Base-by-base conservation (phyloP, 805 yeast genomes). In the Spathaspora gorwiae region DNA sequence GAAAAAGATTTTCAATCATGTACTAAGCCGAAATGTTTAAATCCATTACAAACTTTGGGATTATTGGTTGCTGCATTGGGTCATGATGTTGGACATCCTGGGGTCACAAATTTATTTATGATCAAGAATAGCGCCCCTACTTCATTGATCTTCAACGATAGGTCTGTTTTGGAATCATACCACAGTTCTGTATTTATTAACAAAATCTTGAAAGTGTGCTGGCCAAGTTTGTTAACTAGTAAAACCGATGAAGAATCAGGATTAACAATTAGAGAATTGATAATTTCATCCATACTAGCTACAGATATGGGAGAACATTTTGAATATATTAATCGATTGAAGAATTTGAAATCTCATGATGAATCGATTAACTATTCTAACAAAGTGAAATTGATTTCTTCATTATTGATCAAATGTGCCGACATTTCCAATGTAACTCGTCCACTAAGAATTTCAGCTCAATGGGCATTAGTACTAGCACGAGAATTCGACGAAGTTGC, bases 21-120 rank as follows among this genome's bases (percentile, higher is more conserved):
- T 26, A 30, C 36, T 8, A 19, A 37, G 19, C 24, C 43, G 3
- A 26, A 33, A 26, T 40, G 54, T 60, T 54, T 69, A 40, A 66
- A 60, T 47, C 58, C 65, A 3, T 44, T 64, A 29, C 84, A 84
- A 53, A 71, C 75, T 2, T 65, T 86, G 39, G 78, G 85, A 1
- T 65, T 89, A 26, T 73, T 87, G 31, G 69, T 90, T 10, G 87
- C 96, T 0, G 94, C 96, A 1, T 66, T 90, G 37, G 98, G 98
- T 43, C 99, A 94, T 66, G 99, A 94, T 63, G 81, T 87, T 30
- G 96, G 97, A 19, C 99, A 94, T 64, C 98, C 98, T 0, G 99
- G 98, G 1, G 80, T 90, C n/a, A 89, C 95, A 11, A 88, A 89
- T 62, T 78, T 80, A 33, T 81, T 89, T 52, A 67, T 92, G 61